Conservation (phyloP, 2,329 filamentous ascomycete genomes). For the Magnaporthiopsis rhizophila region DNA sequence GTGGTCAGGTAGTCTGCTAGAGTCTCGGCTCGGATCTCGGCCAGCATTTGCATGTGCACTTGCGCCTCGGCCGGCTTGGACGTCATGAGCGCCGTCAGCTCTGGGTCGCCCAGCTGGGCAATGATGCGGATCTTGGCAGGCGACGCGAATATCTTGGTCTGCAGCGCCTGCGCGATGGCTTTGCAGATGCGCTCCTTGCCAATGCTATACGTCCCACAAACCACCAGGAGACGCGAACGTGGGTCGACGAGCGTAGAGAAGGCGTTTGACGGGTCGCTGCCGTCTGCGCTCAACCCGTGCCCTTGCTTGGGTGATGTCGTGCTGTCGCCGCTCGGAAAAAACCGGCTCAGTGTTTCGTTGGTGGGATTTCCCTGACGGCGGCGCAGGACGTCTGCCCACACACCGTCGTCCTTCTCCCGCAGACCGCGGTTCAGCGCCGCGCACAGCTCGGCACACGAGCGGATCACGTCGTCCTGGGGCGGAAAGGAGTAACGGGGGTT, state of each 20-base stretch:
- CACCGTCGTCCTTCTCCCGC: conserved; percentile 30
- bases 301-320: not conserved
- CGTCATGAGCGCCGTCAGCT: conserved; percentile 71
- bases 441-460: conserved; percentile 81
- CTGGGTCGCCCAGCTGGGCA: conserved; percentile 74
- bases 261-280: conserved; percentile 20
- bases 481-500: conserved; percentile 95
- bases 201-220: conserved; percentile 96
- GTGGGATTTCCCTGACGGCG: conserved; percentile 24
- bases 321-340: conserved; percentile 28
- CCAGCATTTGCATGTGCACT: conserved; percentile 95
- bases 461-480: conserved; percentile 77
- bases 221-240: conserved; percentile 69
- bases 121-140: conserved; percentile 78
- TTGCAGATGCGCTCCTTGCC: conserved; percentile 95
- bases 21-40: conserved; percentile 88
- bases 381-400: conserved; percentile 37
- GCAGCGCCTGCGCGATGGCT: conserved; percentile 78
- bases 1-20: conserved; percentile 79
- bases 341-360: conserved; percentile 40
- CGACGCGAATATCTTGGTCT: conserved; percentile 83
- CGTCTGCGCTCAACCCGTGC: not conserved
- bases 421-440: conserved; percentile 35
- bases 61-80: conserved; percentile 75
- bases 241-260: conserved; percentile 9